Evolutionary conservation across 2,329 filamentous ascomycete genomes (phyloP).

Genomic region (Fusarium sulawesiense): DNA sequence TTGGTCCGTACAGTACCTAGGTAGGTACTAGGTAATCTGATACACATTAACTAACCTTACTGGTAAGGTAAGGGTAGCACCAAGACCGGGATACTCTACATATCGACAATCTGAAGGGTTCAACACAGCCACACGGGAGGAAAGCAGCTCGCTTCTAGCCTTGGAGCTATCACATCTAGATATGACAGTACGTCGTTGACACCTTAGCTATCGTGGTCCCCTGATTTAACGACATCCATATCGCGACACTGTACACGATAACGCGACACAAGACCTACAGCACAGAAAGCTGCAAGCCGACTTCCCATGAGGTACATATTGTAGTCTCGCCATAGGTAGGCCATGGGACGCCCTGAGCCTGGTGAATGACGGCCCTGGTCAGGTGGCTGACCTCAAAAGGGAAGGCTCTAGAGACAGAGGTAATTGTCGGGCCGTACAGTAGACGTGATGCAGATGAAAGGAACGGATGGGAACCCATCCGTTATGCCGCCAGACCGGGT

Average conservation of each 20-base stretch:
- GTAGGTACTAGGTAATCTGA: background rate
- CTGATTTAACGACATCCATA: background rate
- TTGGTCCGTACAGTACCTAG: background rate
- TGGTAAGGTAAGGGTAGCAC: conserved; percentile 10
- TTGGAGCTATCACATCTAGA: conserved; percentile 13
- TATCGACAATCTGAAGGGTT: conserved; percentile 16
- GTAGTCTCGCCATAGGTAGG: conserved; percentile 32
- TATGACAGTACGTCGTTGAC: conserved; percentile 1
- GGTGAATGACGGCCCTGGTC: conserved; percentile 35
- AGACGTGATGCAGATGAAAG: conserved; percentile 39
- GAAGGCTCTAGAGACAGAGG: conserved; percentile 38
- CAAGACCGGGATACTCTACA: conserved; percentile 15
- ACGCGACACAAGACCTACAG: background rate
- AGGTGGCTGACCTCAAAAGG: conserved; percentile 43
- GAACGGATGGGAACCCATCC: conserved; percentile 39
- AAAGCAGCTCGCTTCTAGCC: conserved; percentile 24
- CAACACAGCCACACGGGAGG: conserved; percentile 37
- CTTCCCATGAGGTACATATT: background rate
- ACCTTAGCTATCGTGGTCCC: background rate
- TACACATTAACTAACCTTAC: background rate
- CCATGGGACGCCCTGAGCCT: conserved; percentile 29
- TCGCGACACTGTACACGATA: conserved; percentile 1
- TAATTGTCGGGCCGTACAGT: conserved; percentile 35
- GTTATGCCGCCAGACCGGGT: conserved; percentile 30
- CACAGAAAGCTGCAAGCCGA: background rate